Evolutionary conservation across 2,329 filamentous ascomycete genomes (phyloP), one percentile per base, ranked within the genome.

Genomic region (Phymatotrichopsis omnivora): DNA sequence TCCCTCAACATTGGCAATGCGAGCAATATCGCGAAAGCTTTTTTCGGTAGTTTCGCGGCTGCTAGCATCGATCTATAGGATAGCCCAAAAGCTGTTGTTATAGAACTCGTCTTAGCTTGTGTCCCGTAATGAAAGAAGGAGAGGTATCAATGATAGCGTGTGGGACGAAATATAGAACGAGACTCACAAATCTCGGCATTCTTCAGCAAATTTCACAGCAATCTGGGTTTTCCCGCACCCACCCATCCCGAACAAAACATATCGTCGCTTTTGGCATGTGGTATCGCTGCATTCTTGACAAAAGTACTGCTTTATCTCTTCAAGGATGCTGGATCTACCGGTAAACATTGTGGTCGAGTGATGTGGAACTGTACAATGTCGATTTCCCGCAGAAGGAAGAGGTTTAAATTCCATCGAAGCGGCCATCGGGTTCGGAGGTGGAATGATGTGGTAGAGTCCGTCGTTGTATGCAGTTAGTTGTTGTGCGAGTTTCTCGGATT

Each of bases 141-240:
- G 14, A 33, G 24, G 19, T 5, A 11, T 19, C 19, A 41, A n/a
- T 34, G 17, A 31, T 6, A 7, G 28, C 23, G 11, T 10, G 24
- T 32, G 4, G 12, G 23, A 14, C 12, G n/a, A 31, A 17, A 41
- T 12, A 31, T 12, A 17, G 8, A 7, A 10, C 12, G 7, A 14
- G 12, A 40, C 40, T 8, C 34, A 51, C 49, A 12, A 33, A 24
- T 47, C 16, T 14, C 31, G 42, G 16, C 57, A 50, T 10, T 56
- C 53, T 31, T 57, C 47, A 12, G 49, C 56, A 50, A 58, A 60
- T 38, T 56, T 60, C 5, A 56, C 38, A 8, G 53, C 58, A 23
- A 60, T 47, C 22, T 62, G 54, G 0, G 58, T 62, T 43, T 62
- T 62, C 4, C 60, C 60, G 29, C 57, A 56, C 2, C 60, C 61